A percentile compares a stretch with the other conserved stretches of the same genome.
Conservation (phyloP, 768 basidiomycete species). For the Cystobasidiopsis lactophilus region DNA sequence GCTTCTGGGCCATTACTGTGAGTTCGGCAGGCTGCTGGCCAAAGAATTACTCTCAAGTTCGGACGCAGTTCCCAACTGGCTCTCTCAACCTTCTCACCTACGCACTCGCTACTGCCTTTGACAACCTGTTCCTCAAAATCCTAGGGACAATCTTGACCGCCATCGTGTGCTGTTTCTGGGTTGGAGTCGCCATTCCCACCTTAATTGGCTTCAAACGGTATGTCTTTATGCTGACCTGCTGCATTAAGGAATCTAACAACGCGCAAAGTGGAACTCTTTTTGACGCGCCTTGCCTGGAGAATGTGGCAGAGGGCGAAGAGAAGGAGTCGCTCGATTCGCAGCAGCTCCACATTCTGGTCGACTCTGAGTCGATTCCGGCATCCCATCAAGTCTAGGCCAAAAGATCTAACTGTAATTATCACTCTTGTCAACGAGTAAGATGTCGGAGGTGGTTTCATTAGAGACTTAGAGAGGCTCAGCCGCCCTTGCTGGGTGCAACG, state of each 20-base stretch:
- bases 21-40: background rate
- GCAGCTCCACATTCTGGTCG: no score
- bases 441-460: no score
- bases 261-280: constrained; percentile 13
- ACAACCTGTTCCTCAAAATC: constrained; percentile 18
- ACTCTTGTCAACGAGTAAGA: no score
- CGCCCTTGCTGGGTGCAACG: no score
- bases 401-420: no score
- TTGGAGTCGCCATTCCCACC: constrained; percentile 10
- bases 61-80: constrained; percentile 12
- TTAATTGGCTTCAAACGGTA: background rate
- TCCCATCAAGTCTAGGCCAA: no score
- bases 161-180: constrained; percentile 15
- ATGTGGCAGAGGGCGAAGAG: constrained; percentile 5
- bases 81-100: constrained; percentile 18
- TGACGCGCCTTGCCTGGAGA: constrained; percentile 10
- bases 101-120: constrained; percentile 15
- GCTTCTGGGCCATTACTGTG: background rate
- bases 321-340: no score
- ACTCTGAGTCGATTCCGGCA: no score
- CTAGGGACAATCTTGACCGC: constrained; percentile 17
- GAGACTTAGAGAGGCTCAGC: no score
- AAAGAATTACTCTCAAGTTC: background rate
- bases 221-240: no score
- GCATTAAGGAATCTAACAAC: no score